These are phyloP conservation scores for Thinopyrum elongatum DNA, from an alignment of 176 grass and related monocot species.

Conservation along the genomic window DNA sequence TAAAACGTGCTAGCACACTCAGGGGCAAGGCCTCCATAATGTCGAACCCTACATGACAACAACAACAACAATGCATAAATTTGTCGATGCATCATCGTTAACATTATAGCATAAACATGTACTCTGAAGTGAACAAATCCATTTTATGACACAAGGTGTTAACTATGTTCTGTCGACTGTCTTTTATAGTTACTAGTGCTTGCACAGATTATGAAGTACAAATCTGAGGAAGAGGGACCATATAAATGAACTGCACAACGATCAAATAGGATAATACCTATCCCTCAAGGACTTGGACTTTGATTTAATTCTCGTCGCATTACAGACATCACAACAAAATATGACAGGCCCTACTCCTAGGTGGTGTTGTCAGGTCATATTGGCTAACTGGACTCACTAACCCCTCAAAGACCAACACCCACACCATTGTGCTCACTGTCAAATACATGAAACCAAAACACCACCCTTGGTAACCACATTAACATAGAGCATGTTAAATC, in stretches of 20 bases:
- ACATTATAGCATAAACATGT: background rate
- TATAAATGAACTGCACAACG: background rate
- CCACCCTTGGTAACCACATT: no score
- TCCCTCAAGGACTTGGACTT: background rate
- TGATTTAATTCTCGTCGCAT: background rate
- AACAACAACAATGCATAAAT: background rate
- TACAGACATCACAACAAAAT: background rate
- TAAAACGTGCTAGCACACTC: background rate
- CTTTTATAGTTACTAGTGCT: background rate
- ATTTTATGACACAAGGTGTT: background rate
- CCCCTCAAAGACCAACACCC: no score
- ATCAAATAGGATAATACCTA: background rate
- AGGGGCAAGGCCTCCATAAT: background rate
- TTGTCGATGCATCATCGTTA: background rate
- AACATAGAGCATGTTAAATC: no score
- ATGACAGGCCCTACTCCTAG: background rate
- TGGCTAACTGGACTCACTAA: no score
- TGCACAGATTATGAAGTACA: background rate
- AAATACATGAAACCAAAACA: no score
- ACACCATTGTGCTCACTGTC: no score
- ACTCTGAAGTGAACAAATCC: background rate
- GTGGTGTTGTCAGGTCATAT: no score
- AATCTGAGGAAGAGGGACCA: background rate
- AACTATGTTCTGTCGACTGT: background rate
- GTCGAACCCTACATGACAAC: background rate